Conservation (phyloP, 2,329 filamentous ascomycete species). For the Ceratocystis eucalypticola region DNA sequence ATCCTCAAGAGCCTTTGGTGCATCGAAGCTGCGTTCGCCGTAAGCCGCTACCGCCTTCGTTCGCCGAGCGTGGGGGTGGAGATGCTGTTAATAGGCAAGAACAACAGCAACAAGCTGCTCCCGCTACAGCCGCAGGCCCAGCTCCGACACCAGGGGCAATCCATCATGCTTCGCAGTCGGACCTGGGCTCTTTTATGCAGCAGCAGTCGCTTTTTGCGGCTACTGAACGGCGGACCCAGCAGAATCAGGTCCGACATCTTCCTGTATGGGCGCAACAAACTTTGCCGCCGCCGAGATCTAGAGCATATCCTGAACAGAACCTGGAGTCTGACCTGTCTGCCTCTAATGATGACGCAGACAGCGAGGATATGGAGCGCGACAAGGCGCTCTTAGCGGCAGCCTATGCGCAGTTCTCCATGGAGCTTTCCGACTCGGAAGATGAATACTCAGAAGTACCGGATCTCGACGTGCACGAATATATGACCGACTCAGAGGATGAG, state of each 20-base stretch:
- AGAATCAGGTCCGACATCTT: neutral
- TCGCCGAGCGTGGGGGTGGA: neutral
- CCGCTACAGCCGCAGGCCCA: neutral
- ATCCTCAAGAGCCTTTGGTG: conserved; percentile 2
- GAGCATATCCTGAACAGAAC: neutral
- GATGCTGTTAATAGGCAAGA: neutral
- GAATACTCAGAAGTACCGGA: conserved; percentile 40
- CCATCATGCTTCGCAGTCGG: neutral
- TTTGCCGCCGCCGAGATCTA: neutral
- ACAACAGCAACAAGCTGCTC: neutral
- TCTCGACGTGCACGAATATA: conserved; percentile 30
- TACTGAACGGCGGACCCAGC: conserved; percentile 4
- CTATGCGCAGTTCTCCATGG: conserved; percentile 41
- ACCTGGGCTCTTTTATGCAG: neutral
- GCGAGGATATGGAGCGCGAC: conserved; percentile 22
- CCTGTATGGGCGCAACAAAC: conserved; percentile 1
- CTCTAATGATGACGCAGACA: conserved; percentile 26
- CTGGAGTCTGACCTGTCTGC: neutral
- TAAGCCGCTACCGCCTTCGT: conserved; percentile 5
- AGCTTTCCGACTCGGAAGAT: conserved; percentile 49
- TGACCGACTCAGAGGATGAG: conserved; percentile 15
- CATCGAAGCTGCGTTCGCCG: conserved; percentile 12
- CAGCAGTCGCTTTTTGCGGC: conserved; percentile 10
- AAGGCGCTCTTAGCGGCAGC: conserved; percentile 26
- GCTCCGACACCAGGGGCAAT: neutral